These are phyloP conservation scores for Agastache rugosa DNA, from an alignment of 257 asterid species.

Conservation along the genomic window DNA sequence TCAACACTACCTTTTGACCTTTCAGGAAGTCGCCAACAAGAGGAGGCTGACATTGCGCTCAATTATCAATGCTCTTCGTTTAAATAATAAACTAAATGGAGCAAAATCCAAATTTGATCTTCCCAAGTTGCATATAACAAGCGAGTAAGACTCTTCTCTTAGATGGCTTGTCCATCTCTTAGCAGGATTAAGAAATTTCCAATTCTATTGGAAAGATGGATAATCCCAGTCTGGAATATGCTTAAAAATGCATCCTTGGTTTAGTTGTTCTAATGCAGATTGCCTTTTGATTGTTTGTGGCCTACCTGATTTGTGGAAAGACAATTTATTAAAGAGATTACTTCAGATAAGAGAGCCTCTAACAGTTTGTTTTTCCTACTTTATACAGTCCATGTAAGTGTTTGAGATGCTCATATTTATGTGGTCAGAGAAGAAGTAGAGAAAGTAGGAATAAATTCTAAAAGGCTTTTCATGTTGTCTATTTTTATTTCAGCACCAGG, in stretches of 20 bases:
- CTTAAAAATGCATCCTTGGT: conserved; percentile 14
- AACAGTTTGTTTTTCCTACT: neutral
- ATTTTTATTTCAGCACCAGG: neutral
- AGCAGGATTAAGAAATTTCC: conserved; percentile 13
- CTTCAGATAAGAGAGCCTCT: neutral
- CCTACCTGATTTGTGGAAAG: conserved; percentile 4
- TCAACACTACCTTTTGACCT: conserved; percentile 27
- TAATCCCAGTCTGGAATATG: conserved; percentile 19
- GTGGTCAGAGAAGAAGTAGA: conserved; percentile 12
- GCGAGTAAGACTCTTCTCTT: conserved; percentile 59
- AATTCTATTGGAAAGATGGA: conserved; percentile 5
- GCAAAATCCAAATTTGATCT: conserved; percentile 52
- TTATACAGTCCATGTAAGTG: neutral
- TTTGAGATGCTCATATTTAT: neutral
- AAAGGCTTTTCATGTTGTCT: neutral
- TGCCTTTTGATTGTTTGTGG: conserved; percentile 10
- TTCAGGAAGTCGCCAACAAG: conserved; percentile 72
- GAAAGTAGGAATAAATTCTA: neutral
- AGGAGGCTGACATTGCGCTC: conserved; percentile 56
- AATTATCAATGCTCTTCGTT: conserved; percentile 63
- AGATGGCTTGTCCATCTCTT: conserved; percentile 23
- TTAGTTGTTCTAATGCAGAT: conserved; percentile 16
- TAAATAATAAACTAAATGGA: conserved; percentile 46
- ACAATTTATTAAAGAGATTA: neutral
- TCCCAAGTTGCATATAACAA: conserved; percentile 60